Base-by-base conservation (phyloP, 495 filamentous ascomycete genomes). In the Antarctomyces pellizariae region DNA sequence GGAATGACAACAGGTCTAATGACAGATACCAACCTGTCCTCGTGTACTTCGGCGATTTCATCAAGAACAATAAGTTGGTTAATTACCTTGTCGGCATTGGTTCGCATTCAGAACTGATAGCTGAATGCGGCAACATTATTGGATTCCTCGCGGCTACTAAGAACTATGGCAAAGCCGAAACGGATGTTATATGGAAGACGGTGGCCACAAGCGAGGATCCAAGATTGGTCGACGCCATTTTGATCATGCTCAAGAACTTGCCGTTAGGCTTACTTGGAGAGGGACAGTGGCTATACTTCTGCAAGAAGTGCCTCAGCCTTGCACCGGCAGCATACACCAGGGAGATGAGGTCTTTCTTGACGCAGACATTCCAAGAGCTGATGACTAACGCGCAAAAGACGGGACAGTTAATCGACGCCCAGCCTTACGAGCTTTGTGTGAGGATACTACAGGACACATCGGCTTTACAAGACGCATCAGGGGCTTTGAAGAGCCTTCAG, bases 41-140 rank as follows among this genome's bases (percentile, higher is more conserved):
- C 26, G 54, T 59, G 17, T 75, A 69, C 37, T 52, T 82, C 28
- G 59, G 74, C 12, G 48, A 59, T 13, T 73, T 71, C 33, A 57
- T 90, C 22, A 48, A 67, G 14, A 36, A 55, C 2, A 66, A 66
- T 23, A 64, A 62, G 32, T 56, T 90, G 13, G 58, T 90, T 22
- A 67, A 78, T 24, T 90, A 95, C 45, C 62, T 97, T 15, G 67
- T 95, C 29, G 77, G 86, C 1, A 68, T 83, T 22, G 82, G 79
- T 30, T 91, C 86, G 10, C 86, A 95, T 41, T 76, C 77, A 4
- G 78, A 91, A 38, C 64, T 97, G 31, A 89, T 90, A 24, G 57
- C 52, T 22, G 64, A 77, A 34, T 75, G 75, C 41, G 58, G 59
- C 32, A 91, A 93, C 30, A 75, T 95, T 29, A 55, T 91, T 21